Base-by-base conservation (phyloP, 2,329 filamentous ascomycete species). In the Cytospora piceae region DNA sequence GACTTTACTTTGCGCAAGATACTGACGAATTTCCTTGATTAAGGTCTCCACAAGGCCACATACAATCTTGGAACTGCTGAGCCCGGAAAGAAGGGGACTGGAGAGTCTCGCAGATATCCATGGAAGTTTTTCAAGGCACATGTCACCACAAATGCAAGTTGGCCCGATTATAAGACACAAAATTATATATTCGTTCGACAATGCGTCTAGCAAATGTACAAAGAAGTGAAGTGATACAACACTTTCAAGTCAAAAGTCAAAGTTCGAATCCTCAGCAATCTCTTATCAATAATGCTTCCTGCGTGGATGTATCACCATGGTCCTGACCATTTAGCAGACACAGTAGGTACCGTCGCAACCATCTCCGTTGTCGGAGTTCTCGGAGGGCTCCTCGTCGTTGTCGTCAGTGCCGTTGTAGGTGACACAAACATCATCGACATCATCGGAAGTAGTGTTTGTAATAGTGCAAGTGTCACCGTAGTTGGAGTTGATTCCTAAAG, bases 401-500 rank as follows among this genome's bases (percentile, higher is more conserved):
- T 63, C 20, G 15, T 63, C 60, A 14, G 60, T 63, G 11, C 60
- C 60, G 53, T 9, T 29, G 60, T 63, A 63, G n/a, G 60, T 63
- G 15, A 57, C 53, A 37, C 60, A 63, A n/a, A 57, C 53, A 14
- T 63, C 53, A 0, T 57, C 11, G 15, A 63, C 53, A 57, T 32
- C 53, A 46, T 9, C 8, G 29, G 29, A 34, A 24, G 53, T 57
- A 39, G 39, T 46, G 61, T 74, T 67, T 59, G 69, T 72, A 62
- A 71, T 65, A 6, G 20, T 59, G 9, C 70, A 72, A 0, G 65
- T 61, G 68, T 82, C 79, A 27, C 80, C 81, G 67, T 77, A 82
- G 77, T 83, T 84, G 69, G 74, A 73, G 74, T 83, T 83, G 72
- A 83, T 81, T 27, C 81, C 80, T 61, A 73, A n/a, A 8, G 2